Evolutionary conservation across 805 yeast species (phyloP).

Genomic region (Kodamaea nitidulidarum): DNA sequence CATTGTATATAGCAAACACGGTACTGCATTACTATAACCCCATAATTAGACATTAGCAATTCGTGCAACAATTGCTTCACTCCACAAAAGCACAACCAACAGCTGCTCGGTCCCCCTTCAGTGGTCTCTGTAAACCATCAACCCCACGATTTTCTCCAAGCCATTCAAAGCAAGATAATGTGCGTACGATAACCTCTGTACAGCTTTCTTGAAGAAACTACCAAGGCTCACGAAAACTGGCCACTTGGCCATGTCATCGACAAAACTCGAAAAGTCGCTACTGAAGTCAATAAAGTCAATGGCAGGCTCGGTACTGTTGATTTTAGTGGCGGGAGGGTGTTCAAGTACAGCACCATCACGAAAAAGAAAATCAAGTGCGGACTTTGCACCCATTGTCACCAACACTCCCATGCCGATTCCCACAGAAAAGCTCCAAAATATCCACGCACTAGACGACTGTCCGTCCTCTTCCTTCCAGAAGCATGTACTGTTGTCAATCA

Average conservation of each 20-base stretch:
- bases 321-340: too few relatives aligned
- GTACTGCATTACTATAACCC: too few relatives aligned
- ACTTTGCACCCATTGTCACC: slow-evolving; percentile 4
- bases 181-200: slow-evolving; percentile 4
- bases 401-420: slow-evolving; percentile 35
- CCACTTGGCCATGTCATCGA: slow-evolving; percentile 2
- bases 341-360: neutral
- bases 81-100: too few relatives aligned
- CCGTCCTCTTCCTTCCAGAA: neutral
- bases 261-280: neutral
- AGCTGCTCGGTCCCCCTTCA: too few relatives aligned
- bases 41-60: too few relatives aligned
- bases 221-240: slow-evolving; percentile 1
- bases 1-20: too few relatives aligned
- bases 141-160: slow-evolving; percentile 7
- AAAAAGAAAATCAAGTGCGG: neutral
- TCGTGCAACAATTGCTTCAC: too few relatives aligned
- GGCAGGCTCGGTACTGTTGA: neutral
- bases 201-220: slow-evolving; percentile 1
- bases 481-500: slow-evolving; percentile 1
- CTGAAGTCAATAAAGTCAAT: slow-evolving; percentile 2
- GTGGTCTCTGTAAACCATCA: slow-evolving; percentile 3
- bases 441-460: slow-evolving; percentile 14
- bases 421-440: slow-evolving; percentile 31
- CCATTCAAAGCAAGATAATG: slow-evolving; percentile 4